Base-by-base conservation (phyloP, 2,329 filamentous ascomycete genomes). In the Rhexocercosporidium sp. region DNA sequence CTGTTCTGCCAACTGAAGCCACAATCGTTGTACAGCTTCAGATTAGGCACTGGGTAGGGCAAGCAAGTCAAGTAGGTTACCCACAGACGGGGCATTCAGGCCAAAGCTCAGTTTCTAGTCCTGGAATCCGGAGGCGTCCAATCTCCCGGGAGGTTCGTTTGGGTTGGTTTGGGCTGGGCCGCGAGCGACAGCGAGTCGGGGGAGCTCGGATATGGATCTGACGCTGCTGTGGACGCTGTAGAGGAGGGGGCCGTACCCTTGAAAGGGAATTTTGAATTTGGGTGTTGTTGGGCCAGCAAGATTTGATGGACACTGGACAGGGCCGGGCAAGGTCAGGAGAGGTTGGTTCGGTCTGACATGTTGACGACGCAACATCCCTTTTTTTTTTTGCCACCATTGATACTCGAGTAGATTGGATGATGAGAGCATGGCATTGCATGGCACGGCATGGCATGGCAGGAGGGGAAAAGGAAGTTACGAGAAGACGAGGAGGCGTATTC, bases 91-190 rank as follows among this genome's bases (percentile, higher is more conserved):
- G 47, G 11, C 59, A n/a, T 57, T 25, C 47, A 31, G 66, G 66
- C 59, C 64, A 66, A 63, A 68, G 67, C 68, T 68, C 65, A 67
- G 60, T 70, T n/a, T 70, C 69, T 68, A 59, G 60, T 59, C 67
- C n/a, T 57, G 54, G 54, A 27, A 34, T 20, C 34, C 63, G 59
- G 67, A 69, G 67, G 65, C 61, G 49, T 71, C 71, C 69, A 74
- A 71, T 72, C 66, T 71, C 72, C 69, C 61, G 60, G 53, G 59
- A 59, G 41, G 54, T 60, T 57, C 56, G 64, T 68, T 64, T 68
- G 65, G 66, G 51, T 56, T 59, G 31, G 62, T 46, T 44, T 44
- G 44, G 44, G 29, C 29, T 31, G 29, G 34, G 34, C 8, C 8
- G 12, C 29, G 34, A 37, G 34, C 12, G 34, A 11, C 8, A 37